Evolutionary conservation across 2,329 filamentous ascomycete species (phyloP).

Genomic region (Pseudogymnoascus sp.): DNA sequence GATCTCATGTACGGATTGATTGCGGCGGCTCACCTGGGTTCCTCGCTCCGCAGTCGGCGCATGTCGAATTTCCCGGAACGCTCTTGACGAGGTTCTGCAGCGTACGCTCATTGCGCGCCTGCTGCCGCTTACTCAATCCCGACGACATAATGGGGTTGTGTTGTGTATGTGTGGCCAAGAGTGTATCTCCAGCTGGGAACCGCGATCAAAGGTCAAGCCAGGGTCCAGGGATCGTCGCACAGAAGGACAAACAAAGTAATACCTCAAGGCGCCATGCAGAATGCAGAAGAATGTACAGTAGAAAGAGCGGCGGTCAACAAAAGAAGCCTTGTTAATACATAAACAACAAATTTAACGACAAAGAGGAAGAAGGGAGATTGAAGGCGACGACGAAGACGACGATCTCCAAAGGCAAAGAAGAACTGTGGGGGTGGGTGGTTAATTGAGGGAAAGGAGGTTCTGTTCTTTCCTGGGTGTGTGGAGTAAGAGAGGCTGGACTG

Average conservation of each 20-base stretch:
- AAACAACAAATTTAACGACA: constrained; percentile 5
- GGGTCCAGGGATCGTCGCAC: constrained; percentile 11
- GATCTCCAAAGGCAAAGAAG: not conserved
- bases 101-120: constrained; percentile 90
- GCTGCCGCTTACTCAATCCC: constrained; percentile 86
- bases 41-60: constrained; percentile 84
- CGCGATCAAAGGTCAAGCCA: not conserved
- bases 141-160: constrained; percentile 52
- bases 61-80: constrained; percentile 83
- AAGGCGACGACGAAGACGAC: not conserved
- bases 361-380: constrained; percentile 9
- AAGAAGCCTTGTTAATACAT: constrained; percentile 3
- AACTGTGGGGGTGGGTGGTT: constrained; percentile 6
- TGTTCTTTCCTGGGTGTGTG: constrained; percentile 8
- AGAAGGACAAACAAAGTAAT: constrained; percentile 7
- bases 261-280: constrained; percentile 9
- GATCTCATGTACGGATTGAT: not conserved
- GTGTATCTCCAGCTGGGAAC: not conserved
- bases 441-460: constrained; percentile 10
- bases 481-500: constrained; percentile 9
- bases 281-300: constrained; percentile 10
- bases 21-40: constrained; percentile 66
- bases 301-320: constrained; percentile 3
- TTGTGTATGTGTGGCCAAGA: not conserved
- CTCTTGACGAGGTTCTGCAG: constrained; percentile 83